A percentile compares a stretch with the other conserved stretches of the same genome.
Conservation (phyloP, 1,284 basidiomycete genomes). For the Sanghuangporus sanghuang region DNA sequence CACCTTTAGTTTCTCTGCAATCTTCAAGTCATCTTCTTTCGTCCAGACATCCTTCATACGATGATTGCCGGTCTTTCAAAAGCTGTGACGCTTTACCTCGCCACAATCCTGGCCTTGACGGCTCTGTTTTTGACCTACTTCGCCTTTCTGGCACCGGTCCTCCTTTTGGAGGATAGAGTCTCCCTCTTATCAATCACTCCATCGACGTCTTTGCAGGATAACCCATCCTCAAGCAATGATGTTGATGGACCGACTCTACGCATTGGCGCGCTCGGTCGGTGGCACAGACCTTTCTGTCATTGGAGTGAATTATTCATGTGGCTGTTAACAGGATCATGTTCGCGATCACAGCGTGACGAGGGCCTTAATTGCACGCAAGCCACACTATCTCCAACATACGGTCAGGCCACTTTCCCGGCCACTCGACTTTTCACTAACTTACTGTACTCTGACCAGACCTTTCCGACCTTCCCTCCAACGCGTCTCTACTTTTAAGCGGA, state of each 20-base stretch:
- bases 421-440: not conserved
- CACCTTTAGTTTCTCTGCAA: not conserved
- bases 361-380: slow-evolving; percentile 50
- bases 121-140: slow-evolving; percentile 61
- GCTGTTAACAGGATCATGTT: slow-evolving; percentile 55
- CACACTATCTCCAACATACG: slow-evolving; percentile 56
- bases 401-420: slow-evolving; percentile 32
- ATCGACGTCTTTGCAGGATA: slow-evolving; percentile 39
- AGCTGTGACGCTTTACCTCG: slow-evolving; percentile 62
- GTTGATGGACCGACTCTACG: slow-evolving; percentile 70
- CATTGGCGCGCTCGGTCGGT: slow-evolving; percentile 59
- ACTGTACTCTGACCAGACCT: slow-evolving; percentile 43
- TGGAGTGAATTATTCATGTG: slow-evolving; percentile 9
- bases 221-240: slow-evolving; percentile 20
- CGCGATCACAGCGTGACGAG: slow-evolving; percentile 44
- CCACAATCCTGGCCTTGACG: slow-evolving; percentile 60
- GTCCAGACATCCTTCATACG: not conserved
- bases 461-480: slow-evolving; percentile 50
- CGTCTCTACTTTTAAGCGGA: slow-evolving; percentile 53
- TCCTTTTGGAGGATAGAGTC: slow-evolving; percentile 57
- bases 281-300: not conserved
- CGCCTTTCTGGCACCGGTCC: slow-evolving; percentile 56
- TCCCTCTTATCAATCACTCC: slow-evolving; percentile 61
- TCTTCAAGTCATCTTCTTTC: not conserved
- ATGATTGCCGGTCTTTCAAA: slow-evolving; percentile 72